These are phyloP conservation scores for Coemansia interrupta DNA, from an alignment of 192 early-diverging fungal species.

Conservation along the genomic window DNA sequence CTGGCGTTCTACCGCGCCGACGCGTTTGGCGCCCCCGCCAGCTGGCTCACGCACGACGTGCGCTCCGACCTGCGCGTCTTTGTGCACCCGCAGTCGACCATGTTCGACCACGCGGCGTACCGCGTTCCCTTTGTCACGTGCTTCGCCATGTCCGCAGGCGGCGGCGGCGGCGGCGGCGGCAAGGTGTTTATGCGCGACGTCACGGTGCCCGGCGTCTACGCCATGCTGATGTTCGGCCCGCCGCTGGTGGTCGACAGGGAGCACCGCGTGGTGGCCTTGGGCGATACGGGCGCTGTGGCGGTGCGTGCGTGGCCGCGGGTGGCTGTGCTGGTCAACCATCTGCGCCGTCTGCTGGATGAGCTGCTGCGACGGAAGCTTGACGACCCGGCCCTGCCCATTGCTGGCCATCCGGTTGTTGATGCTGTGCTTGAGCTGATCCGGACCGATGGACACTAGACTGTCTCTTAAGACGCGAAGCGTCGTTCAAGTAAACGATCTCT, in stretches of 20 bases:
- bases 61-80: conserved; percentile 65
- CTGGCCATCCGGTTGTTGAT: conserved; percentile 31
- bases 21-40: not conserved
- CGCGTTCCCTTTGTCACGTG: conserved; percentile 67
- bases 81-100: conserved; percentile 77
- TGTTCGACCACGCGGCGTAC: conserved; percentile 62
- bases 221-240: conserved; percentile 81
- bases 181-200: conserved; percentile 58
- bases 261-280: conserved; percentile 61
- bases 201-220: conserved; percentile 62
- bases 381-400: conserved; percentile 57
- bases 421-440: conserved; percentile 31
- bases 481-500: not conserved
- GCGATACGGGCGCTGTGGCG: conserved; percentile 56
- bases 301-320: conserved; percentile 72
- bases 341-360: conserved; percentile 67
- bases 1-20: conserved; percentile 69
- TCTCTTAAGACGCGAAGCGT: not conserved
- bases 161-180: not conserved
- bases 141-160: conserved; percentile 45
- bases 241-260: conserved; percentile 67
- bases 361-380: conserved; percentile 69
- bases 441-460: conserved; percentile 28
- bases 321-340: conserved; percentile 71
- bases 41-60: conserved; percentile 27